Evolutionary conservation across 371 early-diverging fungal species (phyloP).

Genomic region (Capniomyces stellatus): DNA sequence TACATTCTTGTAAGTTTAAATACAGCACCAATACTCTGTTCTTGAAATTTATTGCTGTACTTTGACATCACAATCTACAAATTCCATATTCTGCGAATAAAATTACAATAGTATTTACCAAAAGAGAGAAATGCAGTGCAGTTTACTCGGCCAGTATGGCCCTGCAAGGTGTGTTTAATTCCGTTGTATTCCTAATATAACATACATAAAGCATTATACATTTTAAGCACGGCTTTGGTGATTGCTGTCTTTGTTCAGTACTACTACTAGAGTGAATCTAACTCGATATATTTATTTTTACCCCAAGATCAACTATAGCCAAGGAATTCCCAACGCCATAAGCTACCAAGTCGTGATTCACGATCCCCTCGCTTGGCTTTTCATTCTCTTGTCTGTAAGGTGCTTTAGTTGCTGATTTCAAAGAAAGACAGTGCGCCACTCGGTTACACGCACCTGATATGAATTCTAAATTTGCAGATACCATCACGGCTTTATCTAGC

Average conservation of each 20-base stretch:
- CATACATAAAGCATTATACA: too few relatives aligned
- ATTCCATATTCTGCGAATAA: neutral
- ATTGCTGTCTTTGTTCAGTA: too few relatives aligned
- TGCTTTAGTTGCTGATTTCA: neutral
- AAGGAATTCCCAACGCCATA: conserved; percentile 53
- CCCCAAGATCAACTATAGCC: conserved; percentile 55
- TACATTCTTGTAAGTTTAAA: too few relatives aligned
- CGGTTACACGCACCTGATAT: conserved; percentile 17
- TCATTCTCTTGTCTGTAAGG: neutral
- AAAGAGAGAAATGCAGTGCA: conserved; percentile 52
- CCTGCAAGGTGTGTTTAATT: conserved; percentile 44
- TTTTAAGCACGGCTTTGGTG: too few relatives aligned
- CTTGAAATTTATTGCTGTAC: too few relatives aligned
- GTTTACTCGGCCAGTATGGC: conserved; percentile 65
- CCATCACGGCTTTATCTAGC: too few relatives aligned
- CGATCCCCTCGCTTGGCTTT: neutral
- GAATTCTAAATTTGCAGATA: conserved; percentile 6
- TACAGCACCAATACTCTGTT: too few relatives aligned
- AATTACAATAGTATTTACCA: neutral
- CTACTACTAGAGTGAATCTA: too few relatives aligned
- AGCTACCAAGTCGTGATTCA: conserved; percentile 31
- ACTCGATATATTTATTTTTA: conserved; percentile 17
- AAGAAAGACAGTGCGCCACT: conserved; percentile 18
- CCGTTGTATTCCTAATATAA: conserved; percentile 32
- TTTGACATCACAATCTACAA: too few relatives aligned